Percentiles rank a stretch among this genome's conserved stretches.
phyloP scores from a whole-genome alignment of 306 rosid species.

The Casuarina cunninghamiana region DNA sequence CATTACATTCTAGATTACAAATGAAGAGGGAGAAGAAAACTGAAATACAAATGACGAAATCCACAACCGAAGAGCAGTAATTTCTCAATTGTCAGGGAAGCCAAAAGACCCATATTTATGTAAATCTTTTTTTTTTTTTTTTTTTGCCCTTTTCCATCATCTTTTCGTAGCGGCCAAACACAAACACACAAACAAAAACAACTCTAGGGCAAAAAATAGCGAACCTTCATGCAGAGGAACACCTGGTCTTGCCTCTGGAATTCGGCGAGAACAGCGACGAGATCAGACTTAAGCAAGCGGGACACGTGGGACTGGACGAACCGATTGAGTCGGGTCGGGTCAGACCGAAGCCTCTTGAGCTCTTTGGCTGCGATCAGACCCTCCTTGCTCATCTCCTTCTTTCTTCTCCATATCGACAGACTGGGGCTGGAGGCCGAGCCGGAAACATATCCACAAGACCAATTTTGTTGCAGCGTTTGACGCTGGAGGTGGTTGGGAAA shows the following conservation, averaged over 20 bases:
- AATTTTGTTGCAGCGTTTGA: neutral
- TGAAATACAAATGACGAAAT: neutral
- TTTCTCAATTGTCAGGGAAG: neutral
- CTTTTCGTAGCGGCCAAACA: neutral
- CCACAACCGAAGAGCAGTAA: neutral
- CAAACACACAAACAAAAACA: too few species aligned
- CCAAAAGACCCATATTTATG: neutral
- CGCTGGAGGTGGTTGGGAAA: conserved; percentile 1
- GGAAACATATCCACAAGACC: conserved; percentile 20
- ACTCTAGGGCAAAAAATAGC: neutral
- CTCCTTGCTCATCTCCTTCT: conserved; percentile 92
- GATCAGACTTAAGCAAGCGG: conserved; percentile 89
- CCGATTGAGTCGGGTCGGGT: conserved; percentile 59
- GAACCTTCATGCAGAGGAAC: conserved; percentile 76
- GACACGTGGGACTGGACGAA: conserved; percentile 68
- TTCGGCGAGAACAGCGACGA: conserved; percentile 69
- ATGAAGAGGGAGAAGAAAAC: neutral
- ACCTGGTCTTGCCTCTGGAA: conserved; percentile 73
- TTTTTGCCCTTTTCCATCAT: neutral
- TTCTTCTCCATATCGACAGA: conserved; percentile 90
- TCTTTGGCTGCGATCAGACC: conserved; percentile 73
- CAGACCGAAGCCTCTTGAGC: conserved; percentile 60
- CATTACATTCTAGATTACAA: neutral
- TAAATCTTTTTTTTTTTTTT: neutral
- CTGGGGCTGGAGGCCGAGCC: conserved; percentile 74